Evolutionary conservation across 148 eudicot genomes (phyloP), one percentile per base, ranked within the genome.

Genomic region (Fagopyrum esculentum): DNA sequence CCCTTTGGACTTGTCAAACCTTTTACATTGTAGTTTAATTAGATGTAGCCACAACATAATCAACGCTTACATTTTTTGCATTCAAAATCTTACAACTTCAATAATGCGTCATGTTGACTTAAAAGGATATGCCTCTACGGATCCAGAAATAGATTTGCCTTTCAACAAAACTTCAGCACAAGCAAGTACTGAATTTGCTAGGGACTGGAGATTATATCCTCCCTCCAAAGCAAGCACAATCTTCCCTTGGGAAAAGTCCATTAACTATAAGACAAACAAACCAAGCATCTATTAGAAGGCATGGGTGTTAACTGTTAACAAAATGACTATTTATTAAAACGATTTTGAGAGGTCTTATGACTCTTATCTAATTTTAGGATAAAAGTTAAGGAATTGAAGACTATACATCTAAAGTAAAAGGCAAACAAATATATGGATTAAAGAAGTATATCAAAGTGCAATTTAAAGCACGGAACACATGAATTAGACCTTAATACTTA

Each of bases 161-260:
- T 92, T 89, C 54, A 92, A 79, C 83, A 96, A 84, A 19, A 89
- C 93, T 81, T 92, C 85, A 64, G 90, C 90, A 87, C 99, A 96
- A 63, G 98, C 94, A 71, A 81, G 78, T 74, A 68, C 98, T 69
- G 99, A 96, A 81, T 87, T 85, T 77, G 94, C 91, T 77, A 96
- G 71, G 51, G 98, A 89, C 54, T 83, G 79, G 63, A 92, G 97
- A 85, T 96, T 88, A 77, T 96, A 96, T 80, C 99, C 99, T 66
- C 99, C 99, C 93, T 96, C 99, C 80, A 96, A 85, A 48, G 89
- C 94, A 85, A 96, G 90, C 54, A 96, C 83, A 78, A 96, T 74
- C 85, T 87, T 96, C 77, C 98, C 98, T 74, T 80, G 85, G 80
- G 97, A 94, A 80, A 90, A 96, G 77, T 84, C 93, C 97, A 90